phyloP scores from a whole-genome alignment of 495 filamentous ascomycete genomes.

The Penicillium goetzii region DNA sequence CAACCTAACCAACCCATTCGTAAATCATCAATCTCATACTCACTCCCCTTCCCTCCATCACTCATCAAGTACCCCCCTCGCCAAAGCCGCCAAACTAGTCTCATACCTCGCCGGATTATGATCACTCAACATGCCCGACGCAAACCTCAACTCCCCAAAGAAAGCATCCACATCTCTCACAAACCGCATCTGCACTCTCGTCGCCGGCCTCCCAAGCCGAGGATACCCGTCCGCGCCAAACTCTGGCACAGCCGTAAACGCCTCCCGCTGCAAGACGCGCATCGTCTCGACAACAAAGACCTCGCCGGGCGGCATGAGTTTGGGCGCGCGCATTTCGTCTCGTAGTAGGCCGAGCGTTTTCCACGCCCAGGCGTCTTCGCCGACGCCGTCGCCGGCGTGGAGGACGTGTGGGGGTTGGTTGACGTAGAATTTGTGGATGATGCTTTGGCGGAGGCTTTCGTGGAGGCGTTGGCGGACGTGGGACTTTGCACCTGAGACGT shows the following conservation, averaged over 20 bases:
- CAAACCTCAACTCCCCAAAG: conserved; percentile 74
- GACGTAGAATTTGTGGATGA: conserved; percentile 53
- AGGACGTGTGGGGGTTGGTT: conserved; percentile 48
- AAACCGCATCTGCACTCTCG: conserved; percentile 66
- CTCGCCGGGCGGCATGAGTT: conserved; percentile 76
- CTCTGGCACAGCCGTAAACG: conserved; percentile 48
- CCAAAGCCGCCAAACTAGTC: conserved; percentile 57
- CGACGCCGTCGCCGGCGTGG: conserved; percentile 51
- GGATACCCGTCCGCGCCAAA: conserved; percentile 39
- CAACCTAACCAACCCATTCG: neutral
- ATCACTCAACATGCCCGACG: conserved; percentile 72
- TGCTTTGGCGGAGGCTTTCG: conserved; percentile 57
- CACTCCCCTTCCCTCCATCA: conserved; percentile 19
- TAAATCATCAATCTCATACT: conserved; percentile 11
- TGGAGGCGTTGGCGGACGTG: conserved; percentile 69
- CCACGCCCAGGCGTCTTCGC: conserved; percentile 73
- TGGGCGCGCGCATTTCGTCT: conserved; percentile 68
- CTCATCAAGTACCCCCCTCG: conserved; percentile 55
- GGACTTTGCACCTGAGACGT: conserved; percentile 64
- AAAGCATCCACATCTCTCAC: conserved; percentile 65
- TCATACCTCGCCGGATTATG: conserved; percentile 80
- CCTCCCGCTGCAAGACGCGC: conserved; percentile 60
- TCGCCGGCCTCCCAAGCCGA: conserved; percentile 61
- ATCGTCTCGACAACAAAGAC: conserved; percentile 73
- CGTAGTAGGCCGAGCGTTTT: conserved; percentile 67